Base-by-base conservation (phyloP, 441 rosid species). In the Populus hybrid region DNA sequence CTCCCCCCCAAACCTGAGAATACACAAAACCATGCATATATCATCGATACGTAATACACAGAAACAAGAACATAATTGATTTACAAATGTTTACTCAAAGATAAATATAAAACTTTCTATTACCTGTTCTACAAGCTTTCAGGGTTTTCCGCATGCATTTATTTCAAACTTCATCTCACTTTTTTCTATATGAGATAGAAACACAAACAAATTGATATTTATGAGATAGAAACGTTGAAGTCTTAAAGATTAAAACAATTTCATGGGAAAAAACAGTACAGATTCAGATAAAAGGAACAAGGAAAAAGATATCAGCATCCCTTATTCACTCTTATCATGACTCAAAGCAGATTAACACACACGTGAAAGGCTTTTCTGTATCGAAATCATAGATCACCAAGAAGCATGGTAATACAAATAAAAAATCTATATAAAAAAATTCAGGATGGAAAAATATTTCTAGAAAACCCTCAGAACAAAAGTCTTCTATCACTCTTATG, bases 1-100 rank as follows among this genome's bases (percentile, higher is more conserved):
- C 69, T 26, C 73, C 24, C 7, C 38, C 34, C 50, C 28, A 7
- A 57, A 21, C 75, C 72, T 59, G 69, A 75, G 35, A 74, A 67
- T n/a, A 71, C 10, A 50, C 12, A 24, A n/a, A 68, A 23, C 57
- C 6, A 18, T 26, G 36, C 18, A 65, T 11, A 28, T 53, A 57
- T 19, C 28, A 5, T 19, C 12, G 2, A 73, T 19, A 24, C 16
- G 46, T 2, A 1, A 42, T 24, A 50, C 34, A 16, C 32, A 42
- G 7, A 73, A 32, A 40, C 24, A 40, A 70, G 9, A 35, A 34
- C 4, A 36, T 19, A 19, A 34, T 18, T n/a, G 5, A 69, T 14
- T 19, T 32, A 69, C 71, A 34, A 34, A 19, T 19, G 8, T 19
- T 7, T 0, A 3, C 10, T 14, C 36, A 19, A 24, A 14, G 40